Conservation (phyloP, 805 yeast species). For the Lachancea thermotolerans region DNA sequence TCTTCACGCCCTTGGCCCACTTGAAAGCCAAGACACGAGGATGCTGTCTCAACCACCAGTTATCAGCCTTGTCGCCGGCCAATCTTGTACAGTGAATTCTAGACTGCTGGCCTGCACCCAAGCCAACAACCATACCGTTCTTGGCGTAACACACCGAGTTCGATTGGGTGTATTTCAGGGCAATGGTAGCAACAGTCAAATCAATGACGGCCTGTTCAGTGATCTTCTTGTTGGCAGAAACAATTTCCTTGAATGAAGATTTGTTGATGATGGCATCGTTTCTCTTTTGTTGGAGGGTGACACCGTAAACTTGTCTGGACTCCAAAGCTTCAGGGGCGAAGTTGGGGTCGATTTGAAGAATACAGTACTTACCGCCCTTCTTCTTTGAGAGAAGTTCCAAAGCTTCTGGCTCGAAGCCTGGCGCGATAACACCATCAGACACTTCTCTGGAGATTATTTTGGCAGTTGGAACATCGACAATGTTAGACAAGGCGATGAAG, state of each 20-base stretch:
- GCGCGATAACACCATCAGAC: constrained; percentile 98
- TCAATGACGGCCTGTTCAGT: constrained; percentile 91
- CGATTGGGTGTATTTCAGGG: constrained; percentile 95
- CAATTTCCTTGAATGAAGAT: constrained; percentile 85
- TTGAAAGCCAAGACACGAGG: constrained; percentile 86
- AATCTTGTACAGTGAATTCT: constrained; percentile 98
- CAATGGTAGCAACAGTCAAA: constrained; percentile 94
- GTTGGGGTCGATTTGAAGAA: constrained; percentile 93
- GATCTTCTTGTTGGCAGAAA: constrained; percentile 76
- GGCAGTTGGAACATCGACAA: constrained; percentile 94
- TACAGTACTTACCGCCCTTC: constrained; percentile 96
- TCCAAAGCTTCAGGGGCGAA: constrained; percentile 75
- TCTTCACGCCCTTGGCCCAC: constrained; percentile 97
- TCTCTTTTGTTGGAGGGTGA: constrained; percentile 92
- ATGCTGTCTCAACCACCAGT: constrained; percentile 99
- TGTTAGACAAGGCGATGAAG: constrained; percentile 93
- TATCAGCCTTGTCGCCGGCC: constrained; percentile 99
- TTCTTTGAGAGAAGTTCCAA: constrained; percentile 80
- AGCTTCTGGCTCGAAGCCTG: constrained; percentile 92
- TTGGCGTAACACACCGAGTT: constrained; percentile 98
- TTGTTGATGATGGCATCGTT: constrained; percentile 94
- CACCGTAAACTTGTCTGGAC: constrained; percentile 93
- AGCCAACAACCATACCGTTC: constrained; percentile 98
- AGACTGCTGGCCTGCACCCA: constrained; percentile 99
- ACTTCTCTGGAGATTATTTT: constrained; percentile 96